Evolutionary conservation across 2,329 filamentous ascomycete species (phyloP).

Genomic region (Talaromyces rugulosus): DNA sequence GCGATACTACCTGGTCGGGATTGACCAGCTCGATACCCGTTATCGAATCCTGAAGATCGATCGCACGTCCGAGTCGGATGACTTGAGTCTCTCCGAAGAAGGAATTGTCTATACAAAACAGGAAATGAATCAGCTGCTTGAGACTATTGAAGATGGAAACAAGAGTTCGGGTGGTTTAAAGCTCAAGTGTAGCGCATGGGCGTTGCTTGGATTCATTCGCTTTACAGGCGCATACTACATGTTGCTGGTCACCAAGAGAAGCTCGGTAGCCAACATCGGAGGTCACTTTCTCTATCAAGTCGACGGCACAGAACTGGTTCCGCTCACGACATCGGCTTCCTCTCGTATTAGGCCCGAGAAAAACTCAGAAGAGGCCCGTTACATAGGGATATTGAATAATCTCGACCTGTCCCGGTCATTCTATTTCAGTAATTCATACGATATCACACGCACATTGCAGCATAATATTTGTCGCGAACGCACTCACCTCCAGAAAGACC

Average conservation of each 20-base stretch:
- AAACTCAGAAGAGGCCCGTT: slow-evolving; percentile 85
- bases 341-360: slow-evolving; percentile 71
- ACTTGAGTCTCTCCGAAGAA: slow-evolving; percentile 84
- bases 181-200: slow-evolving; percentile 87
- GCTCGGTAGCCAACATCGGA: slow-evolving; percentile 91
- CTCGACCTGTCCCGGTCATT: slow-evolving; percentile 87
- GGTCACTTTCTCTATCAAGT: slow-evolving; percentile 96
- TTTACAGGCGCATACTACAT: slow-evolving; percentile 98
- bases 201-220: slow-evolving; percentile 86
- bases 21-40: slow-evolving; percentile 80
- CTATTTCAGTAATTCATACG: slow-evolving; percentile 98
- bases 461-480: slow-evolving; percentile 85
- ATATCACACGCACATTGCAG: slow-evolving; percentile 87
- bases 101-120: slow-evolving; percentile 89
- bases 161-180: slow-evolving; percentile 84
- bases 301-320: slow-evolving; percentile 86
- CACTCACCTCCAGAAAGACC: slow-evolving; percentile 62
- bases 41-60: slow-evolving; percentile 95
- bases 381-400: slow-evolving; percentile 82
- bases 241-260: slow-evolving; percentile 92
- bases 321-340: slow-evolving; percentile 67
- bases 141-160: slow-evolving; percentile 93
- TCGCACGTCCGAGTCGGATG: slow-evolving; percentile 72
- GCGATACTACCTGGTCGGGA: slow-evolving; percentile 89
- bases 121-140: slow-evolving; percentile 89